Evolutionary conservation across 192 early-diverging fungal genomes (phyloP), one percentile per base, ranked within the genome.

Genomic region (Umbelopsis sp.): DNA sequence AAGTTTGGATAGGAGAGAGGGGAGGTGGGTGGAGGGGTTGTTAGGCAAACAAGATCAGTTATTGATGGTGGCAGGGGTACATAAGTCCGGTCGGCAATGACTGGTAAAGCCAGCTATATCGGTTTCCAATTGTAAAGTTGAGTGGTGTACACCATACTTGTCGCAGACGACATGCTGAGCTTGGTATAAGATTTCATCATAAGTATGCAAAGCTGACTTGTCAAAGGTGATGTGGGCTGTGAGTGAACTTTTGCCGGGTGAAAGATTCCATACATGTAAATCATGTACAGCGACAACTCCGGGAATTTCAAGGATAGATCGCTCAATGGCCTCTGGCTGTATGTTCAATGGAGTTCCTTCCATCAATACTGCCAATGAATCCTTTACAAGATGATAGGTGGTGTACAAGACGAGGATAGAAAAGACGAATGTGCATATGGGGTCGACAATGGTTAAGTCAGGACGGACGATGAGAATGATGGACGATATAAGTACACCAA

Each of bases 361-460:
- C 92, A 95, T 93, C 31, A 95, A 75, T 8, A 95, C 87, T 0
- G 77, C 79, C 4, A 91, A 45, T 12, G 87, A 91, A 52, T 88
- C 84, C 59, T 80, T 84, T 25, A 95, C 84, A 7, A 94, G 69
- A 9, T 82, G 77, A 12, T 89, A 77, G 0, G 94, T 94, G 8
- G 92, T 93, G 14, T 73, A 78, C 25, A 94, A 79, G 26, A 94
- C 93, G 51, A 94, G 75, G 36, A 90, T 74, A 0, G 92, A 92
- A 74, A 95, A 95, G 24, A 93, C 44, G 71, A 94, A 93, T 5
- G 93, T 94, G 80, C 92, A 94, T 14, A 94, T 62, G 0, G 94
- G 94, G 71, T 95, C 93, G 41, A 94, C 85, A 70, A 87, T 84
- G 20, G 86, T 87, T 45, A 78, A 68, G 16, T 74, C 65, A 12